phyloP scores from a whole-genome alignment of 2,329 filamentous ascomycete genomes.

The Orbilia brochopaga region DNA sequence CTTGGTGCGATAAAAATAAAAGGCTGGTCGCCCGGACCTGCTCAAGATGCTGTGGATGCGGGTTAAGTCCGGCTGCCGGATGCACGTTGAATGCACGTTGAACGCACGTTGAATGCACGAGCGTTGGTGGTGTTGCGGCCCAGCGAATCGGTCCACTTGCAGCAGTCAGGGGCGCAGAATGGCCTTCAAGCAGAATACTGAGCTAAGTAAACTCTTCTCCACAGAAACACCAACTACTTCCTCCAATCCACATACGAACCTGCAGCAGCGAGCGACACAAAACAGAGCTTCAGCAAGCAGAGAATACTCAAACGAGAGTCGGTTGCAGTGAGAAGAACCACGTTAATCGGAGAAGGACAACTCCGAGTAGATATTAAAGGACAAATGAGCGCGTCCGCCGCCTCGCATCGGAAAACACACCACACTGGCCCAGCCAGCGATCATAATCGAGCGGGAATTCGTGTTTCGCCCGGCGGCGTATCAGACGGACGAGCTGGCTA shows the following conservation, averaged over 20 bases:
- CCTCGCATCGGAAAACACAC: neutral
- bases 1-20: neutral
- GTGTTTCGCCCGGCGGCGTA: neutral
- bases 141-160: neutral
- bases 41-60: neutral
- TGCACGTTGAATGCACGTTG: neutral
- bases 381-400: neutral
- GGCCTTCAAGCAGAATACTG: neutral
- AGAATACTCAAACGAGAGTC: neutral
- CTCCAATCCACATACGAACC: neutral
- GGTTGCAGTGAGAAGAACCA: neutral
- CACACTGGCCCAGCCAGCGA: neutral
- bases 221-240: neutral
- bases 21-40: constrained; percentile 3
- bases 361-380: neutral
- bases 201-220: neutral
- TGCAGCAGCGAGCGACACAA: neutral
- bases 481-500: neutral
- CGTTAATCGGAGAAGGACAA: neutral
- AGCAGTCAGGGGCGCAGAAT: neutral
- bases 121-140: neutral
- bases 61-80: neutral
- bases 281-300: neutral
- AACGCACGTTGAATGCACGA: neutral
- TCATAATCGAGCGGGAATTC: neutral